Percentiles rank a stretch among this genome's conserved stretches.
Evolutionary conservation across 257 asterid genomes (phyloP).

Genomic region (Gynochthodes officinalis): DNA sequence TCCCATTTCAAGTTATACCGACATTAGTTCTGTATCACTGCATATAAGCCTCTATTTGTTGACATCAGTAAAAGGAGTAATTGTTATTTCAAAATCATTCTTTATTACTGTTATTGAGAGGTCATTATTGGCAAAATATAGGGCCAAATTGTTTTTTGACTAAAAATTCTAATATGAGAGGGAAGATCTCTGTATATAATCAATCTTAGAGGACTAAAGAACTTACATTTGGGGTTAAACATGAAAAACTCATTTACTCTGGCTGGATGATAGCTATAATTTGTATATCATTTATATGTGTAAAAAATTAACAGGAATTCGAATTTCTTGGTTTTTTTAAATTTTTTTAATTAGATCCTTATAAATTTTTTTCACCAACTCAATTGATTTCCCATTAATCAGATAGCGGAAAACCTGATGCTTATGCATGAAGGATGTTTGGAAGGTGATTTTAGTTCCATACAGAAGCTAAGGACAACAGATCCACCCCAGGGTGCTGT

Average conservation of each 20-base stretch:
- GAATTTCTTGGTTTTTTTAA: neutral
- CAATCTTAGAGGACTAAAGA: neutral
- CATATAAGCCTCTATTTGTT: neutral
- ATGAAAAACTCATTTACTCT: neutral
- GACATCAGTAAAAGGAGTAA: neutral
- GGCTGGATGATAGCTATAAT: neutral
- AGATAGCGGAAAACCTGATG: constrained; percentile 65
- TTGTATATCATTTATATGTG: neutral
- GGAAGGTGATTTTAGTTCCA: constrained; percentile 54
- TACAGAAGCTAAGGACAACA: constrained; percentile 42
- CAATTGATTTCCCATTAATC: neutral
- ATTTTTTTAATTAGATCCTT: neutral
- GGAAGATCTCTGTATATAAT: neutral
- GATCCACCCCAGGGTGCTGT: constrained; percentile 26
- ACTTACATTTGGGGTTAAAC: neutral
- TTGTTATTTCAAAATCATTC: neutral
- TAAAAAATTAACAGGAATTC: neutral
- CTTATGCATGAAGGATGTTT: constrained; percentile 66
- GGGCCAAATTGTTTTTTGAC: neutral
- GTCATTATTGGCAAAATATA: neutral
- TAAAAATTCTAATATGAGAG: neutral
- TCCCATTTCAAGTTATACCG: neutral
- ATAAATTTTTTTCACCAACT: neutral
- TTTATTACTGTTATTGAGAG: neutral
- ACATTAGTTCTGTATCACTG: no score